These are phyloP conservation scores for Emmonsiellopsis sp. DNA, from an alignment of 2,329 filamentous ascomycete species.

Conservation along the genomic window DNA sequence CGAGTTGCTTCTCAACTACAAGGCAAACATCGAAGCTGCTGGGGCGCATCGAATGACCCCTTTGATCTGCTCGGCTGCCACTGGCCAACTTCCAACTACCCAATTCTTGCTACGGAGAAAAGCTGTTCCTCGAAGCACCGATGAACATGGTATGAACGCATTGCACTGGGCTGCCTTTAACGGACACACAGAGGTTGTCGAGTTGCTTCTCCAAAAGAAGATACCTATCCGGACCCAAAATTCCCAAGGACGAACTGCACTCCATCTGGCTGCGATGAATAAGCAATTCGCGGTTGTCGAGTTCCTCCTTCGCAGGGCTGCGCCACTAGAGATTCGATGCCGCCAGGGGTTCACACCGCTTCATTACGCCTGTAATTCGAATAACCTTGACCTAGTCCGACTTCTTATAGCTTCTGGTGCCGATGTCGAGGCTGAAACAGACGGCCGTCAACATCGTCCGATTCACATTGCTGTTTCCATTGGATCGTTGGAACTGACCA, in stretches of 20 bases:
- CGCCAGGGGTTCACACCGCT: slow-evolving; percentile 22
- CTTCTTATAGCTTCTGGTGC: slow-evolving; percentile 26
- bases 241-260: slow-evolving; percentile 23
- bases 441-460: slow-evolving; percentile 20
- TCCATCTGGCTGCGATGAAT: slow-evolving; percentile 29
- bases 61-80: slow-evolving; percentile 27
- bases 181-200: slow-evolving; percentile 28
- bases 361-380: slow-evolving; percentile 29
- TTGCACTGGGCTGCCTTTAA: slow-evolving; percentile 32
- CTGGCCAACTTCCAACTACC: slow-evolving; percentile 20
- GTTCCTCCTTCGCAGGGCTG: slow-evolving; percentile 25
- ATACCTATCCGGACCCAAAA: slow-evolving; percentile 20
- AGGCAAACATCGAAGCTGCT: slow-evolving; percentile 23
- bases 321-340: slow-evolving; percentile 23
- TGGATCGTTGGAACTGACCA: slow-evolving; percentile 22
- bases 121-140: slow-evolving; percentile 18
- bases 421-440: slow-evolving; percentile 25
- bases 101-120: slow-evolving; percentile 25
- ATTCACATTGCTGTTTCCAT: slow-evolving; percentile 26
- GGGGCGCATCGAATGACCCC: slow-evolving; percentile 27
- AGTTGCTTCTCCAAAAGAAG: slow-evolving; percentile 24
- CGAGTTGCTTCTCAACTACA: slow-evolving; percentile 25
- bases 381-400: slow-evolving; percentile 21
- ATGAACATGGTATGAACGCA: slow-evolving; percentile 28
- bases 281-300: slow-evolving; percentile 30